Evolutionary conservation across 1,284 basidiomycete species (phyloP), one percentile per base, ranked within the genome.

Genomic region (Takashimella tepidaria): DNA sequence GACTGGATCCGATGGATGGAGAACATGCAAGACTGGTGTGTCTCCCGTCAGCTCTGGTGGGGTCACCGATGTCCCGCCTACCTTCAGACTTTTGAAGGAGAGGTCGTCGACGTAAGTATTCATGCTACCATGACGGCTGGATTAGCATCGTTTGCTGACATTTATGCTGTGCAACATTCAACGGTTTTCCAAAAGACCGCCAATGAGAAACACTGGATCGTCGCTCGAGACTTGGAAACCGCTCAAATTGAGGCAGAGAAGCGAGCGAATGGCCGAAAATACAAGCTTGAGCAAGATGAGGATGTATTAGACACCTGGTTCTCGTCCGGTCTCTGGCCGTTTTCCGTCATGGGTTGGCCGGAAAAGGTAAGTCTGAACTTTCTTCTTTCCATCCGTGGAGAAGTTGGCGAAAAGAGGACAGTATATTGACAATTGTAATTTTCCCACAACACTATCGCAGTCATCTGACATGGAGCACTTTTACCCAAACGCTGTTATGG

Each of bases 241-340:
- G 96, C 92, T 3, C 83, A 83, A 10, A 82, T 82, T 58, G 84
- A 89, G 41, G 96, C 91, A 2, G 80, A 82, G 65, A 79, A 79
- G 57, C 73, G 92, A 37, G 93, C 91, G 13, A 81, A 78, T 21
- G 86, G 85, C 27, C 80, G 79, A 41, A 80, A 79, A 54, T 98
- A 88, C 74, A 84, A 81, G 1, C 79, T 99, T 8, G 84, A 88
- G 71, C 96, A 98, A 75, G 96, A 98, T 66, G 90, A 93, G 57
- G 96, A 98, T 69, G 96, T 99, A 1, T 83, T 98, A 16, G 96
- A 99, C 77, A 98, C 95, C 0, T 99, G 96, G 95, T 99, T 98
- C 79, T 97, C 92, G 0, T 97, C 93, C 49, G 96, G 86, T 54
- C 79, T 99, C 8, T 98, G 96, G 96, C 96, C 96, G 2, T 98